Base-by-base conservation (phyloP, 139 green algal species). In the Eudorina sp. region DNA sequence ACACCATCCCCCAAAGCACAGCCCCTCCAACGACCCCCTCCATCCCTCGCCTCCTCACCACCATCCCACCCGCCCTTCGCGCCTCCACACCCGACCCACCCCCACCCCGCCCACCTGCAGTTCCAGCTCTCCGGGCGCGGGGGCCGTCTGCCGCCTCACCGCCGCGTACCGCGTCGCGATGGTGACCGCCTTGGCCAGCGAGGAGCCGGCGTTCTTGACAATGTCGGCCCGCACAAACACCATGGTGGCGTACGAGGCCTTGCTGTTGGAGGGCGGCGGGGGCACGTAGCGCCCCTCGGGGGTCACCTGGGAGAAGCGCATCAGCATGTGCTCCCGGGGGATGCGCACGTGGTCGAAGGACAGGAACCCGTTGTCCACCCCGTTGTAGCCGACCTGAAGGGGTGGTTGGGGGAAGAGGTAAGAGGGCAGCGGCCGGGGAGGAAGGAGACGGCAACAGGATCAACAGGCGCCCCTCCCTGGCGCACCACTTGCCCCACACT, bases 201-300 rank as follows among this genome's bases (percentile, higher is more conserved):
- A 90, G n/a, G 90, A 89, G 21, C 95, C 94, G 8, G 83, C 66
- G 81, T 94, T 92, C 53, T 95, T 88, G 36, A 99, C 96, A 68
- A 99, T 96, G 84, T 95, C 96, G 13, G 96, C 95, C 0, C 97
- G 90, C 66, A 99, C 97, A 80, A 95, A 97, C 83, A 99, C 94
- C 97, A 99, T 98, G 69, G 97, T 98, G 18, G 94, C 94, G 79
- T 99, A 99, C 21, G 93, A 95, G 27, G 97, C 94, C 92, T 99
- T 99, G 74, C 89, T 58, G 93, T 99, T 98, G 62, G 92, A 92
- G 34, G 94, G 89, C 8, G 96, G 96, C 0, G 96, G 97, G 1
- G 96, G 95, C 36, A 95, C 66, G 91, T 98, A 99, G 27, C 82
- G 53, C 36, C 97, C 97, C 43, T 99, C 95, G 4, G 91, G 85